A percentile compares a stretch with the other conserved stretches of the same genome.
These are phyloP conservation scores for Dichomitus squalens DNA, from an alignment of 1,284 basidiomycete species.

Conservation along the genomic window DNA sequence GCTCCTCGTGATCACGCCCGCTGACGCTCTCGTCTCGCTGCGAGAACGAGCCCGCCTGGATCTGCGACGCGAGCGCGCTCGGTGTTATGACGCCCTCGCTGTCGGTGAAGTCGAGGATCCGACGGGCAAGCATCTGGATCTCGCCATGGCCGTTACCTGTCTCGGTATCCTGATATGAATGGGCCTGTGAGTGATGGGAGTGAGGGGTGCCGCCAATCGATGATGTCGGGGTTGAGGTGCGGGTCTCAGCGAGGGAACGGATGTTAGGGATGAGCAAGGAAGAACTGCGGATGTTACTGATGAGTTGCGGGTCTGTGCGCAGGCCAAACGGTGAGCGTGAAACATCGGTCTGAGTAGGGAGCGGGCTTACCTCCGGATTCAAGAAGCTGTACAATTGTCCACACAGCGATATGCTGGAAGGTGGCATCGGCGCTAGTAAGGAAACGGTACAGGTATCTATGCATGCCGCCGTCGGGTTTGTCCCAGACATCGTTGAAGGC, in stretches of 20 bases:
- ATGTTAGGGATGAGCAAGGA: conserved; percentile 83
- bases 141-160: conserved; percentile 83
- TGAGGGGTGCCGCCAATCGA: conserved; percentile 71
- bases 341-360: neutral
- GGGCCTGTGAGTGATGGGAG: conserved; percentile 67
- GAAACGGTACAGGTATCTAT: conserved; percentile 94
- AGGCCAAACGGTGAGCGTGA: conserved; percentile 8
- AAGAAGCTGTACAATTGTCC: conserved; percentile 97
- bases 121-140: conserved; percentile 82
- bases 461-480: conserved; percentile 96
- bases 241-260: conserved; percentile 76
- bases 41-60: conserved; percentile 57
- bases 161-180: conserved; percentile 82
- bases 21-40: conserved; percentile 52
- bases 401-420: conserved; percentile 99
- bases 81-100: conserved; percentile 59
- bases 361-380: conserved; percentile 80
- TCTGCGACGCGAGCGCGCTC: conserved; percentile 63
- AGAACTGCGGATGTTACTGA: conserved; percentile 86
- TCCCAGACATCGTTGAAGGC: conserved; percentile 99
- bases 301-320: conserved; percentile 82
- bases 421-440: conserved; percentile 95
- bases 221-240: conserved; percentile 70
- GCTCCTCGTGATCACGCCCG: conserved; percentile 71
- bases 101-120: conserved; percentile 86